Conservation (phyloP, 768 basidiomycete genomes). For the Boletus rubroflammeus region DNA sequence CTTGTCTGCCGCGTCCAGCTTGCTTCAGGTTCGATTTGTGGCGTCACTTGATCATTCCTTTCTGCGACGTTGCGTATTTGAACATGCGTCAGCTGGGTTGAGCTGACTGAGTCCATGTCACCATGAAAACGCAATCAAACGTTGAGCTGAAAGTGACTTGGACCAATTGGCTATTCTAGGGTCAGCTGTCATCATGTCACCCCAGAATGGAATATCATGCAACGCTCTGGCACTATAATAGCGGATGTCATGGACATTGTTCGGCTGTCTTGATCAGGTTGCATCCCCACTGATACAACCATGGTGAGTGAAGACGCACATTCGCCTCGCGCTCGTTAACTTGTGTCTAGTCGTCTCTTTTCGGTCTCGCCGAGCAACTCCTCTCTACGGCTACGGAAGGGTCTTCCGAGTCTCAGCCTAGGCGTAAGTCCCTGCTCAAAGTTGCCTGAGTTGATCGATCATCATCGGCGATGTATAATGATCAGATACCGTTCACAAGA, state of each 20-base stretch:
- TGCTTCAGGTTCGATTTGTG: not conserved
- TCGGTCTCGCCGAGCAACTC: slow-evolving; percentile 69
- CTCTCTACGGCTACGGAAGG: slow-evolving; percentile 43
- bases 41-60: not conserved
- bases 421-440: slow-evolving; percentile 4
- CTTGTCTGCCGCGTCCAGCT: not conserved
- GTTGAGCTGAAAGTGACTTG: not conserved
- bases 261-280: slow-evolving; percentile 7
- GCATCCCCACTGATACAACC: slow-evolving; percentile 5
- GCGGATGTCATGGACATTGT: slow-evolving; percentile 2
- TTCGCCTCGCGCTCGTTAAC: not conserved
- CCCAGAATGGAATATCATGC: slow-evolving; percentile 24
- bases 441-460: slow-evolving; percentile 8
- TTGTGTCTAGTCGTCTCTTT: slow-evolving; percentile 53
- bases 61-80: not conserved
- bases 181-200: slow-evolving; percentile 18
- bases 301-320: slow-evolving; percentile 21
- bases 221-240: slow-evolving; percentile 12
- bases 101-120: not conserved
- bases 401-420: not conserved
- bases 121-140: not conserved
- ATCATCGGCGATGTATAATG: slow-evolving; percentile 5
- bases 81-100: not conserved
- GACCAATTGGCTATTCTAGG: not conserved
- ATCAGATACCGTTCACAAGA: slow-evolving; percentile 46